Base-by-base conservation (phyloP, 495 filamentous ascomycete genomes). In the Neurospora intermedia region DNA sequence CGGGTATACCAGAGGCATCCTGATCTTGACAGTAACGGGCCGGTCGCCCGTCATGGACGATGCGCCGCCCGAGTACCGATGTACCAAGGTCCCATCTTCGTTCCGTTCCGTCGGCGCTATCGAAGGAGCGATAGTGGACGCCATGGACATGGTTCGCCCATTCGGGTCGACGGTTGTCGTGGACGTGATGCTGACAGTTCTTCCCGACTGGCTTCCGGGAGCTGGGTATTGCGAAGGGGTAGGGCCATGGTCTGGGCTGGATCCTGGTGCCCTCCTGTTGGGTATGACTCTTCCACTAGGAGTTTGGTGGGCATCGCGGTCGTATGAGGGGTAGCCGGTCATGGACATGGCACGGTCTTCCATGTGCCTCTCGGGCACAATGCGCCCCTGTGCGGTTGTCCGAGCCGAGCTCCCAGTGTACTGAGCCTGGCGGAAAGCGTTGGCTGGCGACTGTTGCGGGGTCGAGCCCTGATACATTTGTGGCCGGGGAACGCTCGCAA, bases 291-390 rank as follows among this genome's bases (percentile, higher is more conserved):
- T 88, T 70, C 96, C 96, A 76, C 92, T 97, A 87, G 92, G 93
- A 27, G 94, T 97, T 77, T 97, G 96, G 72, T 90, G 86, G 72
- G 91, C 85, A 72, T 98, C 93, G 69, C 88, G 87, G 74, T 95
- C 92, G 74, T 89, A 83, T 18, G 84, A 81, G 31, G 90, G 86
- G 79, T 97, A 97, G 3, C 91, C 91, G 18, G 90, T 94, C 89
- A 99, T 90, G 39, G 95, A 97, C 96, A 98, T 98, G 69, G 96
- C 89, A 69, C 96, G 88, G 78, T 98, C 94, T 78, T 98, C 91
- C 69, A 74, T 59, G 78, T 96, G 91, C 69, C 94, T 88, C 75
- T 97, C 94, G 8, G 96, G 96, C 1, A 99, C 93, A 38, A 93
- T 82, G 70, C 96, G 88, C 18, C 96, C 96, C 80, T 97, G 93